Base-by-base conservation (phyloP, 2,329 filamentous ascomycete genomes). In the Zymoseptoria pseudotritici region DNA sequence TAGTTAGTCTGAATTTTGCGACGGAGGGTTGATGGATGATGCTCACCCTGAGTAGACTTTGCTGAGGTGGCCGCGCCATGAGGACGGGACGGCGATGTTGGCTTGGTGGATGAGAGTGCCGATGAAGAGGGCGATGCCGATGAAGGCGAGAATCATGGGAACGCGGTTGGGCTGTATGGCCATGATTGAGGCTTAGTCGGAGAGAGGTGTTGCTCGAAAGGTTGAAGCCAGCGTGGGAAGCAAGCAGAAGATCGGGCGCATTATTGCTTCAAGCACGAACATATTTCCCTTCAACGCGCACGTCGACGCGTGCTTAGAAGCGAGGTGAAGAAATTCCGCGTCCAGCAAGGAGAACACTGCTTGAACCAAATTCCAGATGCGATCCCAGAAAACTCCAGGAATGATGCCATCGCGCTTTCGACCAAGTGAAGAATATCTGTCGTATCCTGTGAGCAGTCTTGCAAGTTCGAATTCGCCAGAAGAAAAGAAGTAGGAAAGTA, bases 111-210 rank as follows among this genome's bases (percentile, higher is more conserved):
- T 20, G 17, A 63, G 26, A 2, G 56, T 56, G 20, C 58, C 61
- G 51, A 62, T 42, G 46, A 62, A 60, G n/a, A 63, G 58, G 46
- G 58, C 53, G 46, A 57, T 57, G 20, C 61, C 61, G 9, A 60
- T 55, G 4, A 54, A 49, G 11, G 63, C 64, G 19, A 65, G 58
- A 13, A 65, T 49, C 7, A 62, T 36, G 13, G 65, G 62, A 19
- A 64, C 22, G 53, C 58, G 56, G 26, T 59, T 62, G 7, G 57
- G 54, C 53, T 62, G 59, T 17, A 63, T 58, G 20, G 54, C 36
- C 60, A 62, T 58, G 21, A 29, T 59, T 19, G 26, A 42, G 26
- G 19, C 13, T 46, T 46, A n/a, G 3, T n/a, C 26, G 17, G 17
- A 46, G 17, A 17, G 13, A 17, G 36, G 5, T 46, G 13, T 11